Percentiles rank a stretch among this genome's conserved stretches.
phyloP scores from a whole-genome alignment of 495 filamentous ascomycete genomes.

The Xylona heveae region DNA sequence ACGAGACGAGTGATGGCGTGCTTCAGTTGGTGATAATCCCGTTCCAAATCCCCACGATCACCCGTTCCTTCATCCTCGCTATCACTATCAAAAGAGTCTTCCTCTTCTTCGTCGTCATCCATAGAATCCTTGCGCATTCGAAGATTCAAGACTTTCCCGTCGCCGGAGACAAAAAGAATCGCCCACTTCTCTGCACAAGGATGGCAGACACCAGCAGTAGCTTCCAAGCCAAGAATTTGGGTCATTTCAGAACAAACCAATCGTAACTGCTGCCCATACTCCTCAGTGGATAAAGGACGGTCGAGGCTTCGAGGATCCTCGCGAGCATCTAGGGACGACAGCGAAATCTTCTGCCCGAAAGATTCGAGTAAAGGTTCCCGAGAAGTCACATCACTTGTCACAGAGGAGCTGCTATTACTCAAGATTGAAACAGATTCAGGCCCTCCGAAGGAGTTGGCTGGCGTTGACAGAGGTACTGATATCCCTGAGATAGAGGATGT shows the following conservation, averaged over 20 bases:
- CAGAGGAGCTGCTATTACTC: slow-evolving; percentile 44
- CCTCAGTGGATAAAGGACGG: slow-evolving; percentile 15
- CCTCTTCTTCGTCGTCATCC: slow-evolving; percentile 39
- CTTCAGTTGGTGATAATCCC: slow-evolving; percentile 66
- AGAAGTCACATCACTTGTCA: slow-evolving; percentile 44
- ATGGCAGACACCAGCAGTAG: slow-evolving; percentile 37
- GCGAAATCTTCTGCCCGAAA: slow-evolving; percentile 2
- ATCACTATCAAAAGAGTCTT: slow-evolving; percentile 38
- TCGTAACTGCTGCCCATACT: slow-evolving; percentile 21
- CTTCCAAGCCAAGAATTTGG: slow-evolving; percentile 31
- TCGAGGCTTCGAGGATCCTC: slow-evolving; percentile 10
- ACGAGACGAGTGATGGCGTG: slow-evolving; percentile 66
- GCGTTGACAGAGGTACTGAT: slow-evolving; percentile 20
- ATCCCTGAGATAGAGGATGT: slow-evolving; percentile 46
- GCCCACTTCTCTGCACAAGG: slow-evolving; percentile 55
- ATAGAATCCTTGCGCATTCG: slow-evolving; percentile 52
- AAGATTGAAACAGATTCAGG: slow-evolving; percentile 29
- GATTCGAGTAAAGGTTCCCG: slow-evolving; percentile 37
- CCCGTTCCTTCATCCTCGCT: slow-evolving; percentile 43
- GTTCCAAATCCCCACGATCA: slow-evolving; percentile 46
- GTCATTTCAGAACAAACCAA: slow-evolving; percentile 43
- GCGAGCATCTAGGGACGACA: too few relatives aligned
- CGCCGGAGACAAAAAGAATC: slow-evolving; percentile 51
- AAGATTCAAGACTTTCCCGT: slow-evolving; percentile 45
- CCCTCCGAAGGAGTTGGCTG: slow-evolving; percentile 1